These are phyloP conservation scores for Heracleum sosnowskyi DNA, from an alignment of 129 eudicot genomes.

Conservation along the genomic window DNA sequence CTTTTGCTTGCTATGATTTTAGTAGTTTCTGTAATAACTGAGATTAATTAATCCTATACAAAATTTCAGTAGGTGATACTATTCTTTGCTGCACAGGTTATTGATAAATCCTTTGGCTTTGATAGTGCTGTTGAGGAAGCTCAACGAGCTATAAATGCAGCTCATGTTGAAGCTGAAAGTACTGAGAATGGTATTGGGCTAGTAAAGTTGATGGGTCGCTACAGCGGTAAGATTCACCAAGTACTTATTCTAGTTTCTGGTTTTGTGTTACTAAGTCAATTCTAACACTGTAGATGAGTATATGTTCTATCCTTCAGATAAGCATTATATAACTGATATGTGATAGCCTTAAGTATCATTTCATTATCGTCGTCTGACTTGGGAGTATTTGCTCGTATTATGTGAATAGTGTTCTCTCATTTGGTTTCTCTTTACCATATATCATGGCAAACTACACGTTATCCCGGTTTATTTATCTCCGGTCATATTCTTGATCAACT, in stretches of 20 bases:
- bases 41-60: not conserved
- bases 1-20: not conserved
- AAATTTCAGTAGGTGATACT: not conserved
- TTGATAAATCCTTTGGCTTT: slow-evolving; percentile 91
- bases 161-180: slow-evolving; percentile 93
- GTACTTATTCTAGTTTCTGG: not conserved
- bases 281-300: not conserved
- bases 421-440: no score
- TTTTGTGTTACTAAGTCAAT: not conserved
- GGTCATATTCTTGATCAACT: not conserved
- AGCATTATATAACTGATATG: not conserved
- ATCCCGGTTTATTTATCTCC: no score
- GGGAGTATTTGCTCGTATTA: not conserved
- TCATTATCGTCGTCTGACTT: not conserved
- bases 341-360: not conserved
- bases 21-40: not conserved
- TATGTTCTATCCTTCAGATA: not conserved
- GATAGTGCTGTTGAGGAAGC: slow-evolving; percentile 99
- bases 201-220: slow-evolving; percentile 94
- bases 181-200: slow-evolving; percentile 84
- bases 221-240: slow-evolving; percentile 49
- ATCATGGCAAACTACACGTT: no score
- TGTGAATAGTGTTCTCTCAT: no score
- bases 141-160: slow-evolving; percentile 92
- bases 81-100: slow-evolving; percentile 38